phyloP scores from a whole-genome alignment of 306 rosid species.

The Pyrus betulifolia region DNA sequence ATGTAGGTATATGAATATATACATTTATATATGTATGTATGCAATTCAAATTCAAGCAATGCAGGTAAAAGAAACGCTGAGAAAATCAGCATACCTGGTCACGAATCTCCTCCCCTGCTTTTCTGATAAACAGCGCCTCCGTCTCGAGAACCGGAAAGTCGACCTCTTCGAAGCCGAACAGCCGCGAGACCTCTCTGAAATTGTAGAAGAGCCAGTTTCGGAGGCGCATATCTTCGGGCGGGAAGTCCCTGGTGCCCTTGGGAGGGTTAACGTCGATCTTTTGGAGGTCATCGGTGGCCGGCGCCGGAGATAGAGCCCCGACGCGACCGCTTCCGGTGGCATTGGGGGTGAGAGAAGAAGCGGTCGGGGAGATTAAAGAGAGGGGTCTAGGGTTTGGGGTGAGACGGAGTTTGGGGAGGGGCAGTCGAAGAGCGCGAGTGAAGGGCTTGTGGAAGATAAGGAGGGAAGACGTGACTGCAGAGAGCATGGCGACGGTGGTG shows the following conservation, averaged over 20 bases:
- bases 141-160: slow-evolving; percentile 93
- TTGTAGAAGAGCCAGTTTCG: slow-evolving; percentile 81
- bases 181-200: slow-evolving; percentile 76
- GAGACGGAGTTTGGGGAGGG: slow-evolving; percentile 15
- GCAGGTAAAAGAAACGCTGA: background rate
- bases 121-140: slow-evolving; percentile 75
- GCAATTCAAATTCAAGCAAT: background rate
- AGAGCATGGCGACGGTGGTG: background rate
- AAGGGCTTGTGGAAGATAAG: slow-evolving; percentile 9
- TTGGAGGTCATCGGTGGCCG: slow-evolving; percentile 38
- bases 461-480: slow-evolving; percentile 28
- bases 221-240: slow-evolving; percentile 79
- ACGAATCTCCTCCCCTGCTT: slow-evolving; percentile 94
- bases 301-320: slow-evolving; percentile 60
- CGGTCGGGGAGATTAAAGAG: slow-evolving; percentile 33
- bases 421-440: slow-evolving; percentile 17
- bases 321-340: slow-evolving; percentile 12
- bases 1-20: background rate
- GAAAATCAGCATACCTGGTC: slow-evolving; percentile 54
- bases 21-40: too few species aligned
- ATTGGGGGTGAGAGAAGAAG: slow-evolving; percentile 33
- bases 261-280: slow-evolving; percentile 85
- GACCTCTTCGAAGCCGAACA: slow-evolving; percentile 83
- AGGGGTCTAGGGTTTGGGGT: slow-evolving; percentile 10
- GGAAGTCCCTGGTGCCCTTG: slow-evolving; percentile 83